Percentiles rank a stretch among this genome's conserved stretches.
These are phyloP conservation scores for Leishmania martiniquensis DNA, from an alignment of 208 protist species.

Conservation along the genomic window DNA sequence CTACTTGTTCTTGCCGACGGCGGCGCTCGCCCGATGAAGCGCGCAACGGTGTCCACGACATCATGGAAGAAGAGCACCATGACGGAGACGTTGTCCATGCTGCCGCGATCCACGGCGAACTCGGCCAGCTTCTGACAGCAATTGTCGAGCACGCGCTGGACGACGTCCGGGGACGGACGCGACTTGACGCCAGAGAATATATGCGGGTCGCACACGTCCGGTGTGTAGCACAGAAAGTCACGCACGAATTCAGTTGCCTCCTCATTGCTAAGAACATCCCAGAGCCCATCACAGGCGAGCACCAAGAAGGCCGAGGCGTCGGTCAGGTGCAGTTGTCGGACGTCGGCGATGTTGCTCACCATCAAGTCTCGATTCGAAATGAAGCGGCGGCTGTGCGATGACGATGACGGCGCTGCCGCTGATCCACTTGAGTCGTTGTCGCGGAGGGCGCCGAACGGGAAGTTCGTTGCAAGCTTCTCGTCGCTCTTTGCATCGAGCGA, in stretches of 20 bases:
- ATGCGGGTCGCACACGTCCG: constrained; percentile 52
- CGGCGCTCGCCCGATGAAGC: constrained; percentile 34
- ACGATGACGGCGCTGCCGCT: background rate
- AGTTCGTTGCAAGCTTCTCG: constrained; percentile 19
- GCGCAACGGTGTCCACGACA: constrained; percentile 64
- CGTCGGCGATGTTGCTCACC: constrained; percentile 83
- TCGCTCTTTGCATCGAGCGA: constrained; percentile 28
- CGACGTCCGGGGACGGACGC: constrained; percentile 46
- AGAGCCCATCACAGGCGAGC: constrained; percentile 89
- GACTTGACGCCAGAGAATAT: constrained; percentile 39
- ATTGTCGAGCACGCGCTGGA: constrained; percentile 64
- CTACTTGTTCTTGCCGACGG: background rate
- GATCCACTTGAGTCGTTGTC: background rate
- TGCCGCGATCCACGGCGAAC: constrained; percentile 80
- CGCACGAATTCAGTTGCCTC: constrained; percentile 79
- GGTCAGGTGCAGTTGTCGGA: constrained; percentile 72
- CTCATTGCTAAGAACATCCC: constrained; percentile 89
- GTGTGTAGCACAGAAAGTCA: constrained; percentile 79
- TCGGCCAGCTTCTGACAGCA: constrained; percentile 83
- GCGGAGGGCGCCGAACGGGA: constrained; percentile 26
- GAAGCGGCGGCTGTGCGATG: constrained; percentile 27
- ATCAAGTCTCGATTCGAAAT: constrained; percentile 59
- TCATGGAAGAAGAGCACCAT: constrained; percentile 85
- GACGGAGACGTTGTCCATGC: constrained; percentile 83
- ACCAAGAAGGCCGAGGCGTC: constrained; percentile 78